Conservation (phyloP, 176 grass and related monocot genomes). For the Pontederia crassipes region DNA sequence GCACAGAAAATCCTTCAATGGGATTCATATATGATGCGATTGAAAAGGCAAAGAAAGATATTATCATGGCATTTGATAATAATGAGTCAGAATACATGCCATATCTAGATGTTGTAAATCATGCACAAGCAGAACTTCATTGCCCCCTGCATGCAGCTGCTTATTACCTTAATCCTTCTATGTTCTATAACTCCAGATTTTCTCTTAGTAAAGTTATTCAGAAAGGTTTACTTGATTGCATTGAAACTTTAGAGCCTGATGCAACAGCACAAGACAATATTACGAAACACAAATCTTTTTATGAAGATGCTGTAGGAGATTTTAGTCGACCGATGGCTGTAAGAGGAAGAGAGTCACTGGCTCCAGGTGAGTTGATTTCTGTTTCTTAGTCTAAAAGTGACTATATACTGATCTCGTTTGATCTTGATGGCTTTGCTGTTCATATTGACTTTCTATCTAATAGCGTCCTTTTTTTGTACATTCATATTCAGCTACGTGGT, state of each 20-base stretch:
- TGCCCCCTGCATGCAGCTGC: slow-evolving; percentile 33
- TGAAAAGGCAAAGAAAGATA: slow-evolving; percentile 32
- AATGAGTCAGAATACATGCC: slow-evolving; percentile 29
- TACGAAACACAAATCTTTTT: slow-evolving; percentile 23
- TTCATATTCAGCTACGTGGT: slow-evolving; percentile 17
- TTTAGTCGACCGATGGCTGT: slow-evolving; percentile 16
- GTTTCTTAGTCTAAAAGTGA: not conserved
- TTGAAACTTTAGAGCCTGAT: slow-evolving; percentile 21
- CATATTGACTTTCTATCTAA: not conserved
- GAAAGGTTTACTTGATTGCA: slow-evolving; percentile 24
- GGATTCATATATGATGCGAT: slow-evolving; percentile 35
- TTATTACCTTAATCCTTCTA: slow-evolving; percentile 28
- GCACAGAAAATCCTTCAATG: slow-evolving; percentile 31
- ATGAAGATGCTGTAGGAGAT: slow-evolving; percentile 16
- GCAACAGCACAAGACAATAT: slow-evolving; percentile 22
- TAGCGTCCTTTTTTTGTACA: not conserved
- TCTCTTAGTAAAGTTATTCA: slow-evolving; percentile 16
- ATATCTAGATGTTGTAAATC: slow-evolving; percentile 30
- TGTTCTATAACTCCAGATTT: slow-evolving; percentile 28
- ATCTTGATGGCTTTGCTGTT: not conserved
- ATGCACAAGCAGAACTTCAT: slow-evolving; percentile 24
- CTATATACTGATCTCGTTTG: not conserved
- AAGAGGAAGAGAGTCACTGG: slow-evolving; percentile 21
- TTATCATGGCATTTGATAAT: slow-evolving; percentile 30
- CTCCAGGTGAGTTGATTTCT: slow-evolving; percentile 13